Evolutionary conservation across 2,329 filamentous ascomycete species (phyloP).

Genomic region (Diaporthe humulicola): DNA sequence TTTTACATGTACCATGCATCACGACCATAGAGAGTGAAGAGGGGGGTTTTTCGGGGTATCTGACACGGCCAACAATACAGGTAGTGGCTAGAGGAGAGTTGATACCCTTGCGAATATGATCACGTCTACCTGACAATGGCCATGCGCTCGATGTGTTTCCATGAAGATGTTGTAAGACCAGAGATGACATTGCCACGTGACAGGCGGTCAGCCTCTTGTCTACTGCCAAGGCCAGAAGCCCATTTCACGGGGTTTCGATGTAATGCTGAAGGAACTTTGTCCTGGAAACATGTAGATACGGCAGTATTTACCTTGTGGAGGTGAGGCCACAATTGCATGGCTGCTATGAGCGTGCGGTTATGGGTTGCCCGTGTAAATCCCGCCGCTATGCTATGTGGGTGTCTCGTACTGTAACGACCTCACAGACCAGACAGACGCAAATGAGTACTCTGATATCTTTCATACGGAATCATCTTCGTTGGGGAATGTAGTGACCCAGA

Average conservation of each 20-base stretch:
- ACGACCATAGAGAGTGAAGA: background rate
- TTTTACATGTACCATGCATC: constrained; percentile 9
- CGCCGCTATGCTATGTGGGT: too few relatives aligned
- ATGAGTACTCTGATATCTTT: background rate
- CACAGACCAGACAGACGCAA: background rate
- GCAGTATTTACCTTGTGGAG: background rate
- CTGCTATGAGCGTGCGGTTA: background rate
- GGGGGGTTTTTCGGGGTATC: background rate
- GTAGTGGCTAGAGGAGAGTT: constrained; percentile 32
- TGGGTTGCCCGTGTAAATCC: background rate
- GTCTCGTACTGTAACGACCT: too few relatives aligned
- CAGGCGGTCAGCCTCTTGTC: background rate
- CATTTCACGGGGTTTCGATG: background rate
- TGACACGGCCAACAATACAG: constrained; percentile 22
- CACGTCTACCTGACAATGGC: constrained; percentile 3
- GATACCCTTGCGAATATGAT: constrained; percentile 32
- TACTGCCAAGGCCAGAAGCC: background rate
- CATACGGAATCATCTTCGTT: background rate
- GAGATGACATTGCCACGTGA: background rate
- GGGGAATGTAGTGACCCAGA: background rate
- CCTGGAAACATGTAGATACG: background rate
- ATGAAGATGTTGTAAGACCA: too few relatives aligned
- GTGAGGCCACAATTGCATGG: background rate
- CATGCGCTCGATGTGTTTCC: too few relatives aligned
- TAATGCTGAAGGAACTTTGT: background rate